Conservation (phyloP, 768 basidiomycete genomes). For the Lentinula edodes region DNA sequence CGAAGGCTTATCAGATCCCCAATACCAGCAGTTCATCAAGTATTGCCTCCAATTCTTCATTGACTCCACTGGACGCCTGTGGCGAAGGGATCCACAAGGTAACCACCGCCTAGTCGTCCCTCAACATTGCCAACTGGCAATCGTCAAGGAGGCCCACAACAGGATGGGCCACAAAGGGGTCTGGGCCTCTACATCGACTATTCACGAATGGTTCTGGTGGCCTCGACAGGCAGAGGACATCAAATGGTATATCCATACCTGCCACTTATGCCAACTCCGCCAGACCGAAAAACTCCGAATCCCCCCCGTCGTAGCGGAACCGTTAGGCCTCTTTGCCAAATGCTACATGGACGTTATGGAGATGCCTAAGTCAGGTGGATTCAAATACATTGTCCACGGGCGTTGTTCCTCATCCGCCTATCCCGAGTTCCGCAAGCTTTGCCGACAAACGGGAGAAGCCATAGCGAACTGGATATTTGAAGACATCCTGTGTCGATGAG, state of each 20-base stretch:
- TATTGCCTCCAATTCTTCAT: background rate
- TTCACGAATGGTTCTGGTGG: slow-evolving; percentile 10
- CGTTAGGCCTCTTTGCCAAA: slow-evolving; percentile 19
- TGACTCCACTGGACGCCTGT: background rate
- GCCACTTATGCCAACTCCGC: slow-evolving; percentile 7
- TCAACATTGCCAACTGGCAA: background rate
- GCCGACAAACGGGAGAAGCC: slow-evolving; percentile 14
- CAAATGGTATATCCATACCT: slow-evolving; percentile 6
- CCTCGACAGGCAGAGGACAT: slow-evolving; percentile 7
- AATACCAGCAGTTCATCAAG: too few relatives aligned
- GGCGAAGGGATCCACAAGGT: background rate
- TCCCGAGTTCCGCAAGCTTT: slow-evolving; percentile 16
- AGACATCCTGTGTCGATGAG: slow-evolving; percentile 21
- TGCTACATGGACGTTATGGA: slow-evolving; percentile 25
- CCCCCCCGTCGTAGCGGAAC: too few relatives aligned
- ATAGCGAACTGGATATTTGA: slow-evolving; percentile 22
- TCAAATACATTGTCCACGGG: slow-evolving; percentile 20
- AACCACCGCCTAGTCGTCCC: slow-evolving; percentile 1
- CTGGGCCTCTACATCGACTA: background rate
- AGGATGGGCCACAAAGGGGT: slow-evolving; percentile 7
- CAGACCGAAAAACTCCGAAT: slow-evolving; percentile 3
- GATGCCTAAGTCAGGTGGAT: slow-evolving; percentile 15
- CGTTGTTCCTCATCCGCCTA: slow-evolving; percentile 17
- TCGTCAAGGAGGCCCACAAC: slow-evolving; percentile 5
- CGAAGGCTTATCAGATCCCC: too few relatives aligned